These are phyloP conservation scores for Hyaloscypha finlandica DNA, from an alignment of 495 filamentous ascomycete genomes.

Conservation along the genomic window DNA sequence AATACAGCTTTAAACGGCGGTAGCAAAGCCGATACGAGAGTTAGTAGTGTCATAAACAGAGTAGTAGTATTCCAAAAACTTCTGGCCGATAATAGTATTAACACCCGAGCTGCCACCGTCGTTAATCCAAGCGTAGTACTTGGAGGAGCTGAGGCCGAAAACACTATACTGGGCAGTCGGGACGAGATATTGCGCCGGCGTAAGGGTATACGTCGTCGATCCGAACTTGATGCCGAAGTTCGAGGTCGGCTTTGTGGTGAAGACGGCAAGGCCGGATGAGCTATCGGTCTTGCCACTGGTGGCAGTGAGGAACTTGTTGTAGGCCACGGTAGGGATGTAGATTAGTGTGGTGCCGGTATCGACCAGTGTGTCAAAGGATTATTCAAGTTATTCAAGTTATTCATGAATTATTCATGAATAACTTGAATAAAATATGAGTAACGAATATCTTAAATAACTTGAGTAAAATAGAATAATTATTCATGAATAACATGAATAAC, in stretches of 20 bases:
- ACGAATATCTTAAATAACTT: no score
- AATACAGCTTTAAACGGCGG: slow-evolving; percentile 18
- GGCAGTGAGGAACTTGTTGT: slow-evolving; percentile 25
- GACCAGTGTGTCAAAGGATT: no score
- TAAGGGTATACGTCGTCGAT: slow-evolving; percentile 24
- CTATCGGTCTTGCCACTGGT: slow-evolving; percentile 21
- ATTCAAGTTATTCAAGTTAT: no score
- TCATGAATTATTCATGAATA: no score
- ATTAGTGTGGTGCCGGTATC: slow-evolving; percentile 23
- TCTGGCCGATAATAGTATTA: slow-evolving; percentile 25
- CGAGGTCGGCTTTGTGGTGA: slow-evolving; percentile 19
- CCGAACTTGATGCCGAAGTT: slow-evolving; percentile 27
- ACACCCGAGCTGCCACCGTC: slow-evolving; percentile 25
- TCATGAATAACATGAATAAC: no score
- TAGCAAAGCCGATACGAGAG: slow-evolving; percentile 25
- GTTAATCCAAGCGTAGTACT: slow-evolving; percentile 25
- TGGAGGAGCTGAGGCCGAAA: slow-evolving; percentile 18
- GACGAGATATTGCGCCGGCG: slow-evolving; percentile 20
- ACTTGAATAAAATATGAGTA: no score
- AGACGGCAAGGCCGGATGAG: slow-evolving; percentile 22
- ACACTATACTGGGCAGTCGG: slow-evolving; percentile 23
- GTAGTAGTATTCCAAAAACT: slow-evolving; percentile 26
- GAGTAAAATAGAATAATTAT: no score
- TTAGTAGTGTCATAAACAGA: slow-evolving; percentile 23
- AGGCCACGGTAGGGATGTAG: slow-evolving; percentile 22